Evolutionary conservation across 805 yeast genomes (phyloP).

Genomic region (Cyberlindnera meyerae): DNA sequence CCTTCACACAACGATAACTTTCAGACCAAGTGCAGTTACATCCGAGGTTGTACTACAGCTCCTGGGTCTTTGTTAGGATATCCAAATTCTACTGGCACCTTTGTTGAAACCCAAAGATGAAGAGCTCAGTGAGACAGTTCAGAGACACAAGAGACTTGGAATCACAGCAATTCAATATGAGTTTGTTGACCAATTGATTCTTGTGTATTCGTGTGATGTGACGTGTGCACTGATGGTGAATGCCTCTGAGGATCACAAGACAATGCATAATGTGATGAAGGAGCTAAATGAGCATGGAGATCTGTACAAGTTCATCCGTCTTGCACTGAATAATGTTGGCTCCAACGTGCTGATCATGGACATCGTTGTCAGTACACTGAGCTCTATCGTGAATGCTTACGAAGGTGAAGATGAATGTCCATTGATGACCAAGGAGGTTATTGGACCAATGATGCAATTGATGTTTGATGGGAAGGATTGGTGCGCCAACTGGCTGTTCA

Average conservation of each 20-base stretch:
- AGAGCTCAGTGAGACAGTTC: slow-evolving; percentile 19
- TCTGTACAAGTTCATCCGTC: slow-evolving; percentile 30
- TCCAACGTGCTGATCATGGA: slow-evolving; percentile 49
- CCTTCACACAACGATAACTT: slow-evolving; percentile 49
- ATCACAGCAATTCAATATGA: slow-evolving; percentile 39
- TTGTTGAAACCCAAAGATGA: slow-evolving; percentile 21
- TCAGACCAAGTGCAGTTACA: slow-evolving; percentile 58
- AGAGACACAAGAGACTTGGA: slow-evolving; percentile 19
- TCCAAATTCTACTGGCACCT: slow-evolving; percentile 4
- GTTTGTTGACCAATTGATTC: slow-evolving; percentile 45
- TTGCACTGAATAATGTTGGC: slow-evolving; percentile 40
- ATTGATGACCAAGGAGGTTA: slow-evolving; percentile 6
- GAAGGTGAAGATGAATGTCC: slow-evolving; percentile 14
- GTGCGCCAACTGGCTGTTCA: slow-evolving; percentile 39
- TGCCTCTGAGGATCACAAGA: slow-evolving; percentile 8
- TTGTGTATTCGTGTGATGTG: slow-evolving; percentile 50
- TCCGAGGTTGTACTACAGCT: slow-evolving; percentile 30
- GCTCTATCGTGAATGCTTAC: slow-evolving; percentile 33
- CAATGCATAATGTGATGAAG: slow-evolving; percentile 2
- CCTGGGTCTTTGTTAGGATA: not conserved
- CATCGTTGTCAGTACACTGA: slow-evolving; percentile 50
- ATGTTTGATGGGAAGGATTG: slow-evolving; percentile 38
- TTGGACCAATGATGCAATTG: slow-evolving; percentile 32
- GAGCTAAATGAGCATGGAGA: slow-evolving; percentile 1
- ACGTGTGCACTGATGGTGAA: slow-evolving; percentile 40